These are phyloP conservation scores for Verbena officinalis DNA, from an alignment of 257 asterid species.

Conservation along the genomic window DNA sequence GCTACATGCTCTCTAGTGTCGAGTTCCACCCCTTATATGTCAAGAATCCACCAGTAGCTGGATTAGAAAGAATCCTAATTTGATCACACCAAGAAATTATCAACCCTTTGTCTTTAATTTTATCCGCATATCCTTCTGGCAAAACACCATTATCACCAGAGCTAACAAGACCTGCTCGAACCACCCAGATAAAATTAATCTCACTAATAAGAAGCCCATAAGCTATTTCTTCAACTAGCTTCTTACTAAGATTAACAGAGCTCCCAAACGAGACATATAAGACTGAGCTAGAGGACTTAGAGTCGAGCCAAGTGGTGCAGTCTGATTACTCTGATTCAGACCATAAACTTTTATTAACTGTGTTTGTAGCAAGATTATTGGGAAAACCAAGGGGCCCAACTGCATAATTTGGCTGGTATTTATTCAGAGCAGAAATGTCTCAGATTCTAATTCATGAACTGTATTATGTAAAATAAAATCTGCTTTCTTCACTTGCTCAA, in stretches of 20 bases:
- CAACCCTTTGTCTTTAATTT: slow-evolving; percentile 35
- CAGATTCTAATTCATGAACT: slow-evolving; percentile 22
- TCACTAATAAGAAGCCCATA: slow-evolving; percentile 28
- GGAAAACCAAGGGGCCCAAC: slow-evolving; percentile 38
- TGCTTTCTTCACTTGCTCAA: slow-evolving; percentile 20
- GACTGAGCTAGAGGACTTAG: slow-evolving; percentile 32
- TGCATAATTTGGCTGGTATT: slow-evolving; percentile 32
- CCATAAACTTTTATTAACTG: slow-evolving; percentile 34
- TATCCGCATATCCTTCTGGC: slow-evolving; percentile 37
- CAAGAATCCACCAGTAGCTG: slow-evolving; percentile 40
- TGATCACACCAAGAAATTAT: slow-evolving; percentile 61
- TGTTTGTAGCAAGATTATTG: background rate
- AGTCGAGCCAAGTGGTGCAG: slow-evolving; percentile 32
- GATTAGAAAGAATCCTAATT: slow-evolving; percentile 45
- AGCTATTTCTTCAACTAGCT: slow-evolving; percentile 28
- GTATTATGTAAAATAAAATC: slow-evolving; percentile 31
- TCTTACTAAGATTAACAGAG: slow-evolving; percentile 13
- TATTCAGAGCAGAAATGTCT: slow-evolving; percentile 19
- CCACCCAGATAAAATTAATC: slow-evolving; percentile 30
- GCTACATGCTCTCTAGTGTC: slow-evolving; percentile 42
- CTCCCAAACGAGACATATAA: slow-evolving; percentile 35
- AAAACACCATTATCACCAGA: slow-evolving; percentile 16
- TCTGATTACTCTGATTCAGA: slow-evolving; percentile 35
- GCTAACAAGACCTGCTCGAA: slow-evolving; percentile 14
- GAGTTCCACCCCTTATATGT: slow-evolving; percentile 52